Base-by-base conservation (phyloP, 1,139 yeast genomes). In the Yamadazyma blattariae region DNA sequence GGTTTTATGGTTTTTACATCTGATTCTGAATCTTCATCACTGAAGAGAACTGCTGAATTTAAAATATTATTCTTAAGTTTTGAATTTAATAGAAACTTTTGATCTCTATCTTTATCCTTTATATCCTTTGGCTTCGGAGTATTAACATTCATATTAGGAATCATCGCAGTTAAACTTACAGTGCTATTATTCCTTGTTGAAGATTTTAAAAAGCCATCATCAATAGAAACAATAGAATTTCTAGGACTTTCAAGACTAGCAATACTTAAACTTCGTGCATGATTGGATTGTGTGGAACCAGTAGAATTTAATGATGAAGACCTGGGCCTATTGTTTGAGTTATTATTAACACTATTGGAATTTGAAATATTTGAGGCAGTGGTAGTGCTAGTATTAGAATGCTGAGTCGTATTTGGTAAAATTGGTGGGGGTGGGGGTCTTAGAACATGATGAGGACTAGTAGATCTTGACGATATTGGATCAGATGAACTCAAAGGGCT, bases 231-330 rank as follows among this genome's bases (percentile, higher is more conserved):
- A 11, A 69, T 67, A 30, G 71, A 66, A 43, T 68, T 68, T 31
- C 74, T 51, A 2, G 74, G 73, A 43, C 66, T 59, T 32, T 62
- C 73, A 27, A 67, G 46, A 43, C 69, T 61, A 12, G 61, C 64
- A 12, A 67, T 61, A 8, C 71, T 63, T 56, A 66, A 54, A 44
- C 68, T 61, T 28, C 73, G 44, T 11, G 38, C 36, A 24, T 46
- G 39, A 17, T 36, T 41, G 5, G 61, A 56, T 19, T 56, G 61
- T 21, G 45, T 50, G 10, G 66, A 60, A 10, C 57, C 50, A 19
- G 55, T 51, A 20, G 69, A 62, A 43, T 59, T 64, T 38, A 61
- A 52, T 12, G 69, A 63, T 9, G 64, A 57, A n/a, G 68, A 61
- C 27, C 71, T 16, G 2, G 44, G 49, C 12, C 26, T 17, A 27